Conservation (phyloP, 306 rosid species). For the Delonix regia region DNA sequence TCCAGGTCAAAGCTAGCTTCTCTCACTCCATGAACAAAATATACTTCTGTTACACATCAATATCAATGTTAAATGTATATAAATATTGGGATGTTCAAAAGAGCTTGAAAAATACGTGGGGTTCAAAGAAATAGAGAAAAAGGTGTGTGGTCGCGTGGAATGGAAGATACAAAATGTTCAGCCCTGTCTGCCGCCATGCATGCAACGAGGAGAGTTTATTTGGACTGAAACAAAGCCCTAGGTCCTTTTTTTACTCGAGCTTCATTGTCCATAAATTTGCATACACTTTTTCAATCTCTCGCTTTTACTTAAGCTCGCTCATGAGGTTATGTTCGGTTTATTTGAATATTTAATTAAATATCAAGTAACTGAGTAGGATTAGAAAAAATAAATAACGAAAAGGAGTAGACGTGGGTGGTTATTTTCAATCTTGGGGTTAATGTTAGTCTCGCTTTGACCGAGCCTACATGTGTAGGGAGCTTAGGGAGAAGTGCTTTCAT, state of each 20-base stretch:
- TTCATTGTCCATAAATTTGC: background rate
- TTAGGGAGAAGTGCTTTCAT: conserved; percentile 6
- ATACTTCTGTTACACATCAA: conserved; percentile 1
- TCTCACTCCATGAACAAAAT: conserved; percentile 14
- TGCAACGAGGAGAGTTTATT: conserved; percentile 46
- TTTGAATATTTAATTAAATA: background rate
- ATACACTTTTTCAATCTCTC: background rate
- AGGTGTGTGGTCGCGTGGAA: conserved; percentile 55
- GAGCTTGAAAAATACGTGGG: background rate
- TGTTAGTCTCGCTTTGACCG: background rate
- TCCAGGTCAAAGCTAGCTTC: conserved; percentile 46
- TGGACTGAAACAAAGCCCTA: background rate
- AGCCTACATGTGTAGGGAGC: background rate
- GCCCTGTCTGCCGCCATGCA: conserved; percentile 76
- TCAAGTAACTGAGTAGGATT: background rate
- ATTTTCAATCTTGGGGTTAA: background rate
- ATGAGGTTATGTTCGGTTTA: background rate
- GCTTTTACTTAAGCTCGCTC: background rate
- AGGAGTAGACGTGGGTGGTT: background rate
- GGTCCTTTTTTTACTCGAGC: background rate
- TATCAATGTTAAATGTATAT: background rate
- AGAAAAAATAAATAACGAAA: background rate
- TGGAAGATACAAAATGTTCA: conserved; percentile 60
- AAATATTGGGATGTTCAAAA: conserved; percentile 36
- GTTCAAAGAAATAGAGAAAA: conserved; percentile 41